phyloP scores from a whole-genome alignment of 2,329 filamentous ascomycete genomes.

The Hymenoscyphus fructigenus region DNA sequence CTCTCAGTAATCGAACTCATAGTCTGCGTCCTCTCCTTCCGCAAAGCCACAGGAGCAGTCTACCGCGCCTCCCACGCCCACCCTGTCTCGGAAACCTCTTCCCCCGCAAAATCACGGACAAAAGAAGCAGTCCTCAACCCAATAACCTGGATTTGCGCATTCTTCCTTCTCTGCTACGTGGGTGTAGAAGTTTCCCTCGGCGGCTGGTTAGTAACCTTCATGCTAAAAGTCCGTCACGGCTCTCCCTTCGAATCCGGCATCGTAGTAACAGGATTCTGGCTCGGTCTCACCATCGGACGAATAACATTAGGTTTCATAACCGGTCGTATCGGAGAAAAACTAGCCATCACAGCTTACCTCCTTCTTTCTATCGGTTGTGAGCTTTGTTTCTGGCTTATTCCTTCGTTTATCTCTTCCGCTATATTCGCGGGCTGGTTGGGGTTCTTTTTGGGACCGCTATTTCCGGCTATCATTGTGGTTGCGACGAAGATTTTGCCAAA shows the following conservation, averaged over 20 bases:
- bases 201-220: conserved; percentile 79
- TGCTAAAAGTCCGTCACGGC: conserved; percentile 68
- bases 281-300: conserved; percentile 74
- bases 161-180: conserved; percentile 78
- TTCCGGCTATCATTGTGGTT: conserved; percentile 72
- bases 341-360: conserved; percentile 64
- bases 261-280: conserved; percentile 80
- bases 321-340: conserved; percentile 69
- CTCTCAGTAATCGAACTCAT: conserved; percentile 56
- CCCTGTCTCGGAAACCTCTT: conserved; percentile 35
- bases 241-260: conserved; percentile 72
- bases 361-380: conserved; percentile 61
- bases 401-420: conserved; percentile 70
- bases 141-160: conserved; percentile 68
- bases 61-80: conserved; percentile 61
- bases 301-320: conserved; percentile 77
- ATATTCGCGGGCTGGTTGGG: conserved; percentile 71
- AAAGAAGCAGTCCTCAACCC: conserved; percentile 43
- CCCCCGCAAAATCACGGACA: conserved; percentile 21
- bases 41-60: conserved; percentile 55
- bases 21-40: conserved; percentile 57
- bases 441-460: conserved; percentile 78
- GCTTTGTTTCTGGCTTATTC: conserved; percentile 79
- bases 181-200: conserved; percentile 73
- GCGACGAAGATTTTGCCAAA: conserved; percentile 72